Evolutionary conservation across 2,329 filamentous ascomycete species (phyloP).

Genomic region (Aspergillus hortae): DNA sequence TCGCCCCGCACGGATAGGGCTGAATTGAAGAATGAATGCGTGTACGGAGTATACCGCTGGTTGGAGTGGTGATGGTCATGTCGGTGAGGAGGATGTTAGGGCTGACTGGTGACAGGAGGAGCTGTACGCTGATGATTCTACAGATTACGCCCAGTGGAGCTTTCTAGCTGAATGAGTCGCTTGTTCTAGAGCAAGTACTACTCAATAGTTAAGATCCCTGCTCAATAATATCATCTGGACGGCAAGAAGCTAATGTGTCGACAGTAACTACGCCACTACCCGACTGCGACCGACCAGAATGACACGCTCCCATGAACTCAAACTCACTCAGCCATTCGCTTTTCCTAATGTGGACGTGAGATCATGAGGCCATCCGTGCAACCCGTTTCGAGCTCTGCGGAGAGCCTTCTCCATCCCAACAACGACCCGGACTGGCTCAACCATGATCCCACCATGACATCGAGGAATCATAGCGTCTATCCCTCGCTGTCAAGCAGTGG

Average conservation of each 20-base stretch:
- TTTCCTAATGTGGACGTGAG: background rate
- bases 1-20: conserved; percentile 13
- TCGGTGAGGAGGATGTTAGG: too few species aligned
- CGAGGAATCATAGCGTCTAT: background rate
- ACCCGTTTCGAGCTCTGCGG: background rate
- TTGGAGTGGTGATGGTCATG: too few species aligned
- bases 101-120: too few species aligned
- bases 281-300: background rate
- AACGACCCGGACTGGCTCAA: background rate
- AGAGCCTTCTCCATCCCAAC: background rate
- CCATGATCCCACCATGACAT: background rate
- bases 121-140: too few species aligned
- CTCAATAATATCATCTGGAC: too few species aligned
- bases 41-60: background rate
- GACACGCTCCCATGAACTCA: background rate
- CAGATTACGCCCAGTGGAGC: too few species aligned
- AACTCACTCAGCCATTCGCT: background rate
- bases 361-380: background rate
- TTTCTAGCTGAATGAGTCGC: too few species aligned
- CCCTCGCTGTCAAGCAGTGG: conserved; percentile 2
- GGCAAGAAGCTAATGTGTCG: too few species aligned
- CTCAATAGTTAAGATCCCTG: too few species aligned
- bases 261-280: too few species aligned
- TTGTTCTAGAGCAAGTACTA: too few species aligned
- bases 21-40: conserved; percentile 1